phyloP scores from a whole-genome alignment of 139 green algal genomes.

The Chlamydomonas applanata region DNA sequence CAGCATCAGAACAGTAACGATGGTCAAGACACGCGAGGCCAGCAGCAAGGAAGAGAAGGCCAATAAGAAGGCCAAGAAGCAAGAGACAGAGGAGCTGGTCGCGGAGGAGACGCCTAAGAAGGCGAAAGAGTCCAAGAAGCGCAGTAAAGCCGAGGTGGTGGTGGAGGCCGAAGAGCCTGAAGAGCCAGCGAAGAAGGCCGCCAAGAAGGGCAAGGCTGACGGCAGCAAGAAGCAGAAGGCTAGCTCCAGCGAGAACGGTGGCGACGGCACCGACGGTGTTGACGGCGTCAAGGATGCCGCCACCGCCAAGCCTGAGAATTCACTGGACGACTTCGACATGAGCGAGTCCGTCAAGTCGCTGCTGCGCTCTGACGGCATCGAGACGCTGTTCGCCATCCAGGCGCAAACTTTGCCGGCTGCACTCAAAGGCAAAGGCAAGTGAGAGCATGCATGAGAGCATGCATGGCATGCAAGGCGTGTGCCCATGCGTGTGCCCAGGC shows the following conservation, averaged over 20 bases:
- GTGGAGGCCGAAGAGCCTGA: not conserved
- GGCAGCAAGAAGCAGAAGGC: not conserved
- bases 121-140: constrained; percentile 13
- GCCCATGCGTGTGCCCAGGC: no score
- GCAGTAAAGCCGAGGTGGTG: not conserved
- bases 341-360: constrained; percentile 64
- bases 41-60: no score
- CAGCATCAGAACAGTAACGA: no score
- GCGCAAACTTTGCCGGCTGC: constrained; percentile 74
- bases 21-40: no score
- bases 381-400: constrained; percentile 94
- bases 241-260: not conserved
- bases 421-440: constrained; percentile 36
- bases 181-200: constrained; percentile 13
- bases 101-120: not conserved
- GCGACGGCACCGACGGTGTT: not conserved
- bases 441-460: no score
- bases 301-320: not conserved
- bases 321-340: constrained; percentile 82
- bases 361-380: constrained; percentile 74
- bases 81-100: not conserved
- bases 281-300: not conserved
- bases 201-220: not conserved
- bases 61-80: constrained; percentile 24
- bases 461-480: not conserved